Base-by-base conservation (phyloP, 1,284 basidiomycete genomes). In the Irpex sp. region DNA sequence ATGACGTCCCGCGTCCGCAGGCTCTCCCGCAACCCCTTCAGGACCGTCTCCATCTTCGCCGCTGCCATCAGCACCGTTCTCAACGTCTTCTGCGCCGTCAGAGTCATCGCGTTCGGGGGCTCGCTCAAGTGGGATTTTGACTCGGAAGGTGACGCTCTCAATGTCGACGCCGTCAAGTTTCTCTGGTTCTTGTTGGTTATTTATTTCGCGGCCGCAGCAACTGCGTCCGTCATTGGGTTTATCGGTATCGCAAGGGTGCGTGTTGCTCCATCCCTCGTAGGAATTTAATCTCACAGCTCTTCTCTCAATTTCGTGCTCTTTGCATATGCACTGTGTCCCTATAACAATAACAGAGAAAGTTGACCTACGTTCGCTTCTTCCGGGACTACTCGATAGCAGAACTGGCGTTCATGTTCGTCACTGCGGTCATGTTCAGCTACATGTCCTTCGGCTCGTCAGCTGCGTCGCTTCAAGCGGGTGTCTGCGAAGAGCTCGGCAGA, bases 301-400 rank as follows among this genome's bases (percentile, higher is more conserved):
- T 57, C 64, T 61, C 37, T 49, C 58, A 26, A 3, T 31, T 31
- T 61, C 9, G 15, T 15, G 39, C 35, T n/a, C 58, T 66, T 39
- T 26, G 17, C 33, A 13, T 13, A 36, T 46, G 11, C 33, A 5
- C 8, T 31, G 19, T 26, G 26, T 26, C 26, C 26, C 4, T 26
- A 4, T 2, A 17, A 57, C 55, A 57, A 53, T 43, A 17, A 15
- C 69, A 89, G 88, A 79, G 78, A 67, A 79, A 81, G 61, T 77
- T 83, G 4, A 74, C 80, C 7, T 81, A 82, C 61, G 78, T 88
- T 53, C 85, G 86, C 61, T 82, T 87, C 66, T 86, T 85, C 73
- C 81, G 90, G 67, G 89, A 90, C 74, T 91, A 87, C 66, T 86
- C 88, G 57, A 85, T 90, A 66, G 89, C 86, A 58, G 89, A 92